Base-by-base conservation (phyloP, 352 stramenopile species). In the Globisporangium polare region DNA sequence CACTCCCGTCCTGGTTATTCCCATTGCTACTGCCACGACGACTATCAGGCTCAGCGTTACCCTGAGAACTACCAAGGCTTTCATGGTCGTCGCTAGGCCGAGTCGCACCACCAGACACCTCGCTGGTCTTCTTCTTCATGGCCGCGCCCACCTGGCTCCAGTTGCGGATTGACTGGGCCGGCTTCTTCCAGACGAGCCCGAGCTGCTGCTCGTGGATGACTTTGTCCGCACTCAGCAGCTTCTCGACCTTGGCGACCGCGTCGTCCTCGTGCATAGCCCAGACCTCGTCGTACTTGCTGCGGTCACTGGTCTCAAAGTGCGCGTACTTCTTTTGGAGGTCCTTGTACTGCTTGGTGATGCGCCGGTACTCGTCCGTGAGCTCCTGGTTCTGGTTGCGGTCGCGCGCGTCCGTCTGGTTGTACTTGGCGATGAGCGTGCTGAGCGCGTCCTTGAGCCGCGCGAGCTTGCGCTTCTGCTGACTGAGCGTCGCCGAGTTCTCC, bases 301-400 rank as follows among this genome's bases (percentile, higher is more conserved):
- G 78, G 71, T 98, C 95, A 42, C 84, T 85, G 9, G 88, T 56
- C 55, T 97, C 89, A 64, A 98, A 98, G 71, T 98, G 95, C 20
- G 85, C 77, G 50, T 97, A 97, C 67, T 98, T 98, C 59, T 82
- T 91, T 64, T 98, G 95, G 41, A 98, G 67, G 47, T 98, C 94
- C 46, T 96, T 95, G 77, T 98, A 98, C 66, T 98, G 90, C 73
- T 97, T 97, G 8, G 94, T 98, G 58, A 98, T 79, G 18, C 90
- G 82, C 2, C 86, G 79, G 49, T 97, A 98, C 65, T 98, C 94
- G 49, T 97, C 90, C 7, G 91, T 98, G 24, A 98, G 86, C 49
- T 97, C 87, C 57, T 96, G 78, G 71, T 98, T 98, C 55, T 92
- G 79, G 37, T 94, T 86, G 1, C 78, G 74, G 45, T 98, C 90